Evolutionary conservation across 306 rosid genomes (phyloP), one percentile per base, ranked within the genome.

Genomic region (Myrica gale): DNA sequence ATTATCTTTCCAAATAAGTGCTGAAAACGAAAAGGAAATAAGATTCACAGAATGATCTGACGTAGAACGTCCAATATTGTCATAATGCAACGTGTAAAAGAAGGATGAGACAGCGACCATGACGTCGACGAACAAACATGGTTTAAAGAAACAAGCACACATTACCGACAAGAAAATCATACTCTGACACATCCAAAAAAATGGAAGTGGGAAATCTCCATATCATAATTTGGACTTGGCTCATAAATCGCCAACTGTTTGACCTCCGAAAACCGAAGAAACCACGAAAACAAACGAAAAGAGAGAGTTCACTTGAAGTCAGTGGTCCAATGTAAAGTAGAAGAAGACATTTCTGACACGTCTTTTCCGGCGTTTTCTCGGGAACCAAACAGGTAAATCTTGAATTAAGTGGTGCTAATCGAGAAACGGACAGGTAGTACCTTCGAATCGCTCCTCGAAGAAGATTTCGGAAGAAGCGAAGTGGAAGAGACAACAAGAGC

Each of bases 371-470:
- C 1, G 42, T 46, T 48, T 47, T 65, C 8, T 39, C 44, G 56
- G 54, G 26, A 53, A 42, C 5, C 74, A 44, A 56, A 68, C 37
- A 26, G 58, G 17, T 3, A 54, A 54, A 55, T 55, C 61, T 19
- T 4, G 26, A 62, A 41, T 20, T n/a, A 9, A 32, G 45, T 54
- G 2, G 58, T 16, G 9, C 9, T 32, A 7, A 55, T 8, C 6
- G 4, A 41, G 8, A 44, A 63, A 39, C 7, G 26, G 3, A 16
- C 9, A 6, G 0, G 9, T 0, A 12, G 74, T 82, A 85, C 96
- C 93, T 89, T 87, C 74, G 77, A 89, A 91, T 68, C 75, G 81
- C 69, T 90, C 93, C 60, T 90, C 88, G 19, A 90, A 90, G 56
- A 87, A 70, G 54, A 85, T 57, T 65, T 90, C 92, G 1, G 92